These are phyloP conservation scores for Metarhizium rileyi DNA, from an alignment of 2,329 filamentous ascomycete genomes.

Conservation along the genomic window DNA sequence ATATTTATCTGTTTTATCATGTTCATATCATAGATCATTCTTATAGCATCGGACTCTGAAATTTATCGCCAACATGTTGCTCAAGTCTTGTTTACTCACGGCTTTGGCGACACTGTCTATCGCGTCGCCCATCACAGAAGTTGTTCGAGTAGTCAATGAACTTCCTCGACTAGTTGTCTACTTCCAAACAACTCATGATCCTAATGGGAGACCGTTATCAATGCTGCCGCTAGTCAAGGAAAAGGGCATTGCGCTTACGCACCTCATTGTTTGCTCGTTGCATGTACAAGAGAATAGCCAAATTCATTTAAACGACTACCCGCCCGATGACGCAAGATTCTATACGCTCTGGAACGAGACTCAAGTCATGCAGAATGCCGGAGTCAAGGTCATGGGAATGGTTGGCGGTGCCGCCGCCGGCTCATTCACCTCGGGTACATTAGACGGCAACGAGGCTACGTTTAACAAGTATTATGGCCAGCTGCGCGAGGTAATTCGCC, in stretches of 20 bases:
- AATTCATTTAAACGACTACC: slow-evolving; percentile 69
- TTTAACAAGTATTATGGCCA: slow-evolving; percentile 67
- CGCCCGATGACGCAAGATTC: slow-evolving; percentile 53
- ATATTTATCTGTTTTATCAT: neutral
- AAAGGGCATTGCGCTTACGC: slow-evolving; percentile 45
- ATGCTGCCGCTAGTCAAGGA: slow-evolving; percentile 35
- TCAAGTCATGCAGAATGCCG: slow-evolving; percentile 55
- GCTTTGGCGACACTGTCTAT: neutral
- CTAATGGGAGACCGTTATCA: slow-evolving; percentile 32
- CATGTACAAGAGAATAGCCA: slow-evolving; percentile 61
- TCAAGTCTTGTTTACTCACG: neutral
- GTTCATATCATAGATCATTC: neutral
- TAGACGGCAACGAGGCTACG: slow-evolving; percentile 43
- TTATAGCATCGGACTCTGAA: neutral
- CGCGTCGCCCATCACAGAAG: neutral
- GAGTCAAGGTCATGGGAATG: slow-evolving; percentile 74
- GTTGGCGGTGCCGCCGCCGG: slow-evolving; percentile 72
- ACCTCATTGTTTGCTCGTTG: slow-evolving; percentile 74
- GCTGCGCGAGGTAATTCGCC: slow-evolving; percentile 51
- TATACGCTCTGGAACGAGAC: slow-evolving; percentile 69
- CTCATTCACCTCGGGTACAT: slow-evolving; percentile 39
- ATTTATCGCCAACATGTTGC: neutral
- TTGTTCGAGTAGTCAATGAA: neutral
- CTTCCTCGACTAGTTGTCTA: slow-evolving; percentile 35
- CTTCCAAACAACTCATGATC: slow-evolving; percentile 36